Conservation (phyloP, 257 asterid genomes). For the Jacaranda mimosifolia region DNA sequence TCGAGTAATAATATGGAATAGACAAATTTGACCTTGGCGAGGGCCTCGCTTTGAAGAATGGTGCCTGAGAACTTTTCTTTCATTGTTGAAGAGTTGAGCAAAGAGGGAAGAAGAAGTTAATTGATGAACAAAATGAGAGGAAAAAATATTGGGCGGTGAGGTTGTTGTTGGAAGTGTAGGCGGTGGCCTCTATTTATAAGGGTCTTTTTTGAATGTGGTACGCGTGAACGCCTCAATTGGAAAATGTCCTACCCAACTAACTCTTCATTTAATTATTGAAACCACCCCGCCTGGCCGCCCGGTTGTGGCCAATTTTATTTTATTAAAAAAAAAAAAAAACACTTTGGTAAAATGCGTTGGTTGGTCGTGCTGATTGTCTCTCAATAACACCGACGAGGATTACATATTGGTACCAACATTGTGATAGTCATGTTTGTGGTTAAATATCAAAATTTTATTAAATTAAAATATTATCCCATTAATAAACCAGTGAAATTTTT, state of each 20-base stretch:
- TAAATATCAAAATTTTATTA: too few species aligned
- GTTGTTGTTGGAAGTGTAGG: background rate
- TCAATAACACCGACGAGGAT: too few species aligned
- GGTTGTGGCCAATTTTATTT: background rate
- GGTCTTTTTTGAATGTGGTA: background rate
- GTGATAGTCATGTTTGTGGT: too few species aligned
- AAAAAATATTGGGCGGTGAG: background rate
- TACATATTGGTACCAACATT: too few species aligned
- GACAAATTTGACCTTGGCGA: conserved; percentile 41
- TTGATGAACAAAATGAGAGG: background rate
- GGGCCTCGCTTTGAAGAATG: conserved; percentile 59
- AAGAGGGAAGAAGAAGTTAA: background rate
- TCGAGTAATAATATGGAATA: too few species aligned
- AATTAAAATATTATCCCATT: too few species aligned
- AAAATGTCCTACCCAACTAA: conserved; percentile 7
- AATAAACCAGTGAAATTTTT: too few species aligned
- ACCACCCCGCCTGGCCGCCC: too few species aligned
- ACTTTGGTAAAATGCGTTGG: background rate
- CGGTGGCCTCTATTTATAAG: conserved; percentile 11
- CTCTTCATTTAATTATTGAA: background rate
- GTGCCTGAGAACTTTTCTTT: conserved; percentile 39
- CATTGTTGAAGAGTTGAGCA: conserved; percentile 7
- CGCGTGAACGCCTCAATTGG: conserved; percentile 29
- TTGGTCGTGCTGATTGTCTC: background rate
- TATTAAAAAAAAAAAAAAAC: background rate